Percentiles rank a stretch among this genome's conserved stretches.
These are phyloP conservation scores for Trypanosoma conorhini DNA, from an alignment of 208 protist species.

Conservation along the genomic window DNA sequence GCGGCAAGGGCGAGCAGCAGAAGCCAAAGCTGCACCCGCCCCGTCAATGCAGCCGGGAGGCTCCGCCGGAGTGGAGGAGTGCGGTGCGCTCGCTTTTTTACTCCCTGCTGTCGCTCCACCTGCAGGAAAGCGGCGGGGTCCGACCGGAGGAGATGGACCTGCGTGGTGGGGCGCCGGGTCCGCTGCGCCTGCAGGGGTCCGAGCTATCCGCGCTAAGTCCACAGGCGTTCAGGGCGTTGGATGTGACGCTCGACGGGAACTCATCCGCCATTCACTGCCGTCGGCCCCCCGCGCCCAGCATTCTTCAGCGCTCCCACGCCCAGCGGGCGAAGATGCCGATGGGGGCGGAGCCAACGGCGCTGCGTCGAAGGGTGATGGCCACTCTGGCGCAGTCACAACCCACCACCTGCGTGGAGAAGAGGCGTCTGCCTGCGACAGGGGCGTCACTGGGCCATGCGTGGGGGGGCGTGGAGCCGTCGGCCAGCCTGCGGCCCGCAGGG, in stretches of 20 bases:
- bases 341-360: background rate
- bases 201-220: slow-evolving; percentile 23
- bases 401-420: background rate
- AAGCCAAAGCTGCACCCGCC: background rate
- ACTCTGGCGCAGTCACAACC: background rate
- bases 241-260: slow-evolving; percentile 80
- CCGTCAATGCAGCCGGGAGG: background rate
- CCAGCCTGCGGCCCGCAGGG: background rate
- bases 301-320: slow-evolving; percentile 15
- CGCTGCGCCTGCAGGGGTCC: slow-evolving; percentile 16
- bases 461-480: background rate
- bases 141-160: slow-evolving; percentile 27
- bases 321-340: background rate
- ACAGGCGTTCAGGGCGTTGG: slow-evolving; percentile 44
- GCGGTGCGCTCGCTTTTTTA: slow-evolving; percentile 38
- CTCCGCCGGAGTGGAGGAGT: slow-evolving; percentile 19
- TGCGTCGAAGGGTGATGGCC: slow-evolving; percentile 10
- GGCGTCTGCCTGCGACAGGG: background rate
- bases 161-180: background rate
- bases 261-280: slow-evolving; percentile 55
- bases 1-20: background rate
- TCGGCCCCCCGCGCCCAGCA: slow-evolving; percentile 4
- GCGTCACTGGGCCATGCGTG: background rate
- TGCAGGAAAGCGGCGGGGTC: slow-evolving; percentile 22
- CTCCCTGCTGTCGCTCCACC: slow-evolving; percentile 39